Percentiles rank a stretch among this genome's conserved stretches.
Evolutionary conservation across 768 basidiomycete genomes (phyloP).

Genomic region (Lentinula sp.): DNA sequence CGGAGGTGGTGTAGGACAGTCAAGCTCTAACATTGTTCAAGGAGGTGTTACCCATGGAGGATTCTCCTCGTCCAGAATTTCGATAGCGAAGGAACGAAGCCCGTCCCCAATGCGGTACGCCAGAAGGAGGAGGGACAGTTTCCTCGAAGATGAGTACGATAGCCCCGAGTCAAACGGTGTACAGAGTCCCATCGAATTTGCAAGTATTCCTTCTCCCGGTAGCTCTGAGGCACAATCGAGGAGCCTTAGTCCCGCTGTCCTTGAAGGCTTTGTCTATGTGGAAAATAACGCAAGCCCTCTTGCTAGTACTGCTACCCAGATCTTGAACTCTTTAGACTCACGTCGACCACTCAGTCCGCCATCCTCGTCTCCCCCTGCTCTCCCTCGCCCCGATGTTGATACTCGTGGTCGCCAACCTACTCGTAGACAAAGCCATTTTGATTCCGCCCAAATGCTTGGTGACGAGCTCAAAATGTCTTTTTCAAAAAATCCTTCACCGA

Average conservation of each 20-base stretch:
- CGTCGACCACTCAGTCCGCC: background rate
- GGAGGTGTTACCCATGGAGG: background rate
- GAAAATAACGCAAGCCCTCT: background rate
- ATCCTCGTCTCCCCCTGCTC: background rate
- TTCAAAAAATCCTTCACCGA: conserved; percentile 2
- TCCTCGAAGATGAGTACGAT: conserved; percentile 1
- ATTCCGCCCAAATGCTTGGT: background rate
- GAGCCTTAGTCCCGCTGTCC: background rate
- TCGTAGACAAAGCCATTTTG: background rate
- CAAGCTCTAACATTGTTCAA: background rate
- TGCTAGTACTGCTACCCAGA: background rate
- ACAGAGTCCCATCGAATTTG: background rate
- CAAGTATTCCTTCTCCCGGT: background rate
- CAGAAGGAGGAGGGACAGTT: conserved; percentile 3
- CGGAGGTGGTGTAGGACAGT: background rate
- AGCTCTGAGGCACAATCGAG: background rate
- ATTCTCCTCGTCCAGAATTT: background rate
- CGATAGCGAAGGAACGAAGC: background rate
- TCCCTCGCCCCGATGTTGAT: background rate
- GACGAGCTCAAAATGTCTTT: conserved; percentile 1
- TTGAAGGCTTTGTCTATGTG: conserved; percentile 1
- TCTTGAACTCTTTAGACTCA: background rate
- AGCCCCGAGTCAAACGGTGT: background rate
- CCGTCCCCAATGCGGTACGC: conserved; percentile 5
- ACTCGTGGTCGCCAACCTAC: background rate